Conservation (phyloP, 305 asterid genomes). For the Ilex paraguariensis region DNA sequence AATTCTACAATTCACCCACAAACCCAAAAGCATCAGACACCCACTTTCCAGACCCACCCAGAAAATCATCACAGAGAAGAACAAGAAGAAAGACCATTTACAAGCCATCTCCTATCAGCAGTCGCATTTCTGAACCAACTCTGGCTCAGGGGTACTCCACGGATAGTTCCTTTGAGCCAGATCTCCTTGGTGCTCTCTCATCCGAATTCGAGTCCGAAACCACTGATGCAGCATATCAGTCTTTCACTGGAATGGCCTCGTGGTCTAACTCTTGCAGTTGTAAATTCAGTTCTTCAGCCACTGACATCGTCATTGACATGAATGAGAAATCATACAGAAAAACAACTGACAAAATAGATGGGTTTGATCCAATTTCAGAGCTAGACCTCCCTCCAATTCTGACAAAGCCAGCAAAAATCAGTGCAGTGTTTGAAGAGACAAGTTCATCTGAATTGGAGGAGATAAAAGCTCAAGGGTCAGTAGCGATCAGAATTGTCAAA, state of each 20-base stretch:
- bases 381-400: constrained; percentile 50
- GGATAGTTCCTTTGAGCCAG: constrained; percentile 3
- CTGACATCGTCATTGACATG: constrained; percentile 58
- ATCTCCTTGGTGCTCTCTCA: not conserved
- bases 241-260: constrained; percentile 16
- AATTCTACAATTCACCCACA: too few relatives aligned
- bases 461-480: not conserved
- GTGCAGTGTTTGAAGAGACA: too few relatives aligned
- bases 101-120: constrained; percentile 51
- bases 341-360: constrained; percentile 4
- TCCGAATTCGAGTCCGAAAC: not conserved
- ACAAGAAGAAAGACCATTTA: constrained; percentile 44
- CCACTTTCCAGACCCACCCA: constrained; percentile 40
- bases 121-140: not conserved
- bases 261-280: constrained; percentile 35
- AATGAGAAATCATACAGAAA: constrained; percentile 16
- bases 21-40: constrained; percentile 11
- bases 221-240: not conserved
- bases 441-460: too few relatives aligned
- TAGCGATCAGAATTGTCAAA: not conserved
- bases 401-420: constrained; percentile 34
- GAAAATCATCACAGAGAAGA: constrained; percentile 38
- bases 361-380: too few relatives aligned
- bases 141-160: constrained; percentile 5
- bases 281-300: constrained; percentile 36